These are phyloP conservation scores for Hypsizygus marmoreus DNA, from an alignment of 768 basidiomycete species.

Conservation along the genomic window DNA sequence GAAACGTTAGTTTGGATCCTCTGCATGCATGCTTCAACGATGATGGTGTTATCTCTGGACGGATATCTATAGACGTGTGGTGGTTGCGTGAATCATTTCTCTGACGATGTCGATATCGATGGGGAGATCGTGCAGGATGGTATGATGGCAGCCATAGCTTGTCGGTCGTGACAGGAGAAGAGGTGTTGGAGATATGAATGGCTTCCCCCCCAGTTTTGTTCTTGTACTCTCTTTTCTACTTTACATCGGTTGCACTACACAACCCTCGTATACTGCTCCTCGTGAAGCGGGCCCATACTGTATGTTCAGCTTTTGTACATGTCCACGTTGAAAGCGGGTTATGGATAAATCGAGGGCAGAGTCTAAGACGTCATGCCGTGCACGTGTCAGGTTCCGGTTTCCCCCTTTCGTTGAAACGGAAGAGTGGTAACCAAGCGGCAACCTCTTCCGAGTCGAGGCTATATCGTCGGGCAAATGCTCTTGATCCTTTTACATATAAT, in stretches of 20 bases:
- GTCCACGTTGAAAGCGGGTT: not conserved
- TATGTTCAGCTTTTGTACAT: not conserved
- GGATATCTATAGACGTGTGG: too few relatives aligned
- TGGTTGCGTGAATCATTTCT: not conserved
- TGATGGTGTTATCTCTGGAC: not conserved
- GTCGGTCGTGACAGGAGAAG: too few relatives aligned
- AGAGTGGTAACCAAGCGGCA: not conserved
- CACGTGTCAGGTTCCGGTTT: not conserved
- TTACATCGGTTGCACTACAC: too few relatives aligned
- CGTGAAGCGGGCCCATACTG: too few relatives aligned
- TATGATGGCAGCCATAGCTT: too few relatives aligned
- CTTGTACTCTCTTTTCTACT: too few relatives aligned
- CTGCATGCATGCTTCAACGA: not conserved
- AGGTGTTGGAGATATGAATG: too few relatives aligned
- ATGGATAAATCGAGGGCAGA: too few relatives aligned
- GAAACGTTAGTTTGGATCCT: conserved; percentile 9
- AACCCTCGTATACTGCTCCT: too few relatives aligned
- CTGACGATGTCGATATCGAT: not conserved
- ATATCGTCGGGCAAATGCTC: not conserved
- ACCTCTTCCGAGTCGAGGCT: conserved; percentile 5
- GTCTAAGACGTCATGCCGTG: not conserved
- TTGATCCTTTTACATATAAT: too few relatives aligned
- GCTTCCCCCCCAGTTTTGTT: too few relatives aligned
- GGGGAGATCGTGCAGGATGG: not conserved
- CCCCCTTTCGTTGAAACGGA: conserved; percentile 5